A percentile compares a stretch with the other conserved stretches of the same genome.
Evolutionary conservation across 2,329 filamentous ascomycete species (phyloP).

Genomic region (Alternaria sp.): DNA sequence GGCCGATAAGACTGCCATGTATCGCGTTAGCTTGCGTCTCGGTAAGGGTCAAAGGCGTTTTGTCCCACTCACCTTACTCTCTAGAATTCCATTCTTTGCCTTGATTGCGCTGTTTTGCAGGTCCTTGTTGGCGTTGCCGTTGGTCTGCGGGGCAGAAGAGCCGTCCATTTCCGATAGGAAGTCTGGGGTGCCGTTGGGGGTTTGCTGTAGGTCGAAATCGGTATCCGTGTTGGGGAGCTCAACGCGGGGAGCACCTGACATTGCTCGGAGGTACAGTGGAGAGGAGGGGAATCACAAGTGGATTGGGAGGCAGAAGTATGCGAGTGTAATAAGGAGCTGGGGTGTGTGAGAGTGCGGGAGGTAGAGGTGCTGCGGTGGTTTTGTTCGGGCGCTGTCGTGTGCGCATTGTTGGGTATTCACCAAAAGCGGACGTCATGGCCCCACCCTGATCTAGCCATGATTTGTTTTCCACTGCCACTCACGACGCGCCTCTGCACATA

Average conservation of each 20-base stretch:
- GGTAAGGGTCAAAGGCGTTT: conserved; percentile 36
- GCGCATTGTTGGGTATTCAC: conserved; percentile 20
- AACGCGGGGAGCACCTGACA: conserved; percentile 44
- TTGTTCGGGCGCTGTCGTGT: conserved; percentile 23
- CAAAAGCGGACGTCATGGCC: conserved; percentile 12
- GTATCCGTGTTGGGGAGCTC: conserved; percentile 35
- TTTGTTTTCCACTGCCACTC: conserved; percentile 13
- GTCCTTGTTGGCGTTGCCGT: conserved; percentile 26
- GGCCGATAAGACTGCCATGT: conserved; percentile 48
- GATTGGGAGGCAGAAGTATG: background rate
- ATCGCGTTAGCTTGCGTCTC: conserved; percentile 46
- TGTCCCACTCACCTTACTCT: conserved; percentile 53
- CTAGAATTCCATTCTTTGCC: conserved; percentile 47
- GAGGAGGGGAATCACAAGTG: conserved; percentile 4
- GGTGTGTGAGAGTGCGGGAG: conserved; percentile 2
- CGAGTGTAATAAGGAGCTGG: background rate
- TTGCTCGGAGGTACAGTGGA: conserved; percentile 9
- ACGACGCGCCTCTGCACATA: conserved; percentile 10
- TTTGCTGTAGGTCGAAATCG: conserved; percentile 35
- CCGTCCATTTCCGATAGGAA: conserved; percentile 24
- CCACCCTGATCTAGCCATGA: conserved; percentile 10
- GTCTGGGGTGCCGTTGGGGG: conserved; percentile 29
- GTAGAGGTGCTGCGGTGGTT: conserved; percentile 6
- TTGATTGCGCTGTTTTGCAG: conserved; percentile 36
- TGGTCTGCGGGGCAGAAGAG: conserved; percentile 20